Conservation (phyloP, 305 asterid species). For the Fraxinus velutina region DNA sequence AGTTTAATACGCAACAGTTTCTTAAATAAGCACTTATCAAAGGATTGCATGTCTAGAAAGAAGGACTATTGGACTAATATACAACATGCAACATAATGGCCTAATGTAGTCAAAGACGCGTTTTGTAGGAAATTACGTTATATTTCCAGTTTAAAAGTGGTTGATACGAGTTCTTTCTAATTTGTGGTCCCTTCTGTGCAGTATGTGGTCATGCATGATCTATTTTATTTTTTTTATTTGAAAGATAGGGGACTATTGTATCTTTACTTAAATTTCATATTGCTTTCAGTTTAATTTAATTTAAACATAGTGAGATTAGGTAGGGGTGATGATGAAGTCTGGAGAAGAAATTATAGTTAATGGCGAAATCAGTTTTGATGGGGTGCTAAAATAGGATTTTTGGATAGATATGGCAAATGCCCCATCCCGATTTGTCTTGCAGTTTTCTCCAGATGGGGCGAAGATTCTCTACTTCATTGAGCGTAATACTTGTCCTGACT, state of each 20-base stretch:
- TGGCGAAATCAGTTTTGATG: not conserved
- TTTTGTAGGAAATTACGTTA: not conserved
- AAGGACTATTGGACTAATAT: not conserved
- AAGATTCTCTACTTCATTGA: not conserved
- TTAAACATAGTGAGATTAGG: not conserved
- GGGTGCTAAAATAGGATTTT: not conserved
- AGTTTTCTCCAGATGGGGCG: not conserved
- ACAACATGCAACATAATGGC: not conserved
- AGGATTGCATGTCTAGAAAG: not conserved
- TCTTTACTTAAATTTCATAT: not conserved
- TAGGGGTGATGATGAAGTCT: not conserved
- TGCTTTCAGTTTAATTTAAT: not conserved
- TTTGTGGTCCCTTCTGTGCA: not conserved
- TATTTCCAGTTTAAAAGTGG: not conserved
- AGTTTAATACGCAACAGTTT: not conserved
- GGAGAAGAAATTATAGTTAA: not conserved
- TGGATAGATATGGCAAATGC: not conserved
- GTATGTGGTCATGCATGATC: not conserved
- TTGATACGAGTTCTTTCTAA: not conserved
- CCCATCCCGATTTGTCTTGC: not conserved
- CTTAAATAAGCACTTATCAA: not conserved
- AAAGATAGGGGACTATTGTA: not conserved
- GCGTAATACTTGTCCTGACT: not conserved
- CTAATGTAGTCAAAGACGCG: constrained; percentile 12
- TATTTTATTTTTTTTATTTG: not conserved